Conservation (phyloP, 352 stramenopile genomes). For the Discostella stelligera region DNA sequence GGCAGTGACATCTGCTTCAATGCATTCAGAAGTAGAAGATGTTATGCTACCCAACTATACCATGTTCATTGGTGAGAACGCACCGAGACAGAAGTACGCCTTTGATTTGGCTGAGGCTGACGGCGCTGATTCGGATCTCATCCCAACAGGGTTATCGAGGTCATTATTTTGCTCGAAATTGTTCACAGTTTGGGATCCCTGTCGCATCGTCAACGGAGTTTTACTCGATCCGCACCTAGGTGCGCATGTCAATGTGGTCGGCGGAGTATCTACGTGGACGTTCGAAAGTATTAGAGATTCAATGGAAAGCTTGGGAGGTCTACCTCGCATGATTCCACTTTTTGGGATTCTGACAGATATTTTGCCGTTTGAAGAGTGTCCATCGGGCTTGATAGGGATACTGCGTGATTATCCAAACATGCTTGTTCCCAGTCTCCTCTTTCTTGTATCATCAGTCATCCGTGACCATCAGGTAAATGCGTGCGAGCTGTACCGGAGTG, state of each 20-base stretch:
- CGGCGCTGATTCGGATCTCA: slow-evolving; percentile 31
- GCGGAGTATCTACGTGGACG: slow-evolving; percentile 50
- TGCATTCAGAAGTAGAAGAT: slow-evolving; percentile 41
- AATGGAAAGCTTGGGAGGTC: slow-evolving; percentile 69
- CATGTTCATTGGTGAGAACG: slow-evolving; percentile 32
- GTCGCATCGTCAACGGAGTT: slow-evolving; percentile 35
- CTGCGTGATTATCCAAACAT: slow-evolving; percentile 27
- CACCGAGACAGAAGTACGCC: slow-evolving; percentile 20
- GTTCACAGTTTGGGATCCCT: slow-evolving; percentile 75
- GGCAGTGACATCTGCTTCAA: slow-evolving; percentile 35
- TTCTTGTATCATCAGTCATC: slow-evolving; percentile 70
- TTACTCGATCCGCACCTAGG: slow-evolving; percentile 68
- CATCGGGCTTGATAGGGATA: slow-evolving; percentile 25
- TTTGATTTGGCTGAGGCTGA: slow-evolving; percentile 61
- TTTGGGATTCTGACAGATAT: slow-evolving; percentile 34
- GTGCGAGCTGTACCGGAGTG: slow-evolving; percentile 72
- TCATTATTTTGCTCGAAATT: slow-evolving; percentile 66
- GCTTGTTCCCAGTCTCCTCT: slow-evolving; percentile 53
- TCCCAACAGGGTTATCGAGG: slow-evolving; percentile 42
- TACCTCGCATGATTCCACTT: slow-evolving; percentile 61
- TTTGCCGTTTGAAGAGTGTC: background rate
- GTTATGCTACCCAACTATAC: slow-evolving; percentile 46
- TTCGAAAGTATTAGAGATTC: slow-evolving; percentile 66
- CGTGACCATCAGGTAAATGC: slow-evolving; percentile 71
- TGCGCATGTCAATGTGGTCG: slow-evolving; percentile 43